Evolutionary conservation across 768 basidiomycete genomes (phyloP).

Genomic region (Grammothele lineata): DNA sequence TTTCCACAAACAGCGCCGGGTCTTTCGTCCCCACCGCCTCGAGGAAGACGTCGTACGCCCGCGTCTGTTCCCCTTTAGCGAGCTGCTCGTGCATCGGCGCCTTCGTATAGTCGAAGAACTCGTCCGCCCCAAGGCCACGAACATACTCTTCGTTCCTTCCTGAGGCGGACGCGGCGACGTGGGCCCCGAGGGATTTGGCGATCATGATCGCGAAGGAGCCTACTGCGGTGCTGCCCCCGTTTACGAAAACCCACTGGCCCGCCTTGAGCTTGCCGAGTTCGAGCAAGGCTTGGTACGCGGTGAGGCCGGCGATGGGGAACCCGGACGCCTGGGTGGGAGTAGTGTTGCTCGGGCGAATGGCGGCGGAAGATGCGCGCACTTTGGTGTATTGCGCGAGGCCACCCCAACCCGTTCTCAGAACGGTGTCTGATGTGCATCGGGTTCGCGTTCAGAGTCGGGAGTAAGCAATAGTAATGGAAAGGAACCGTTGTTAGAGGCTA

Average conservation of each 20-base stretch:
- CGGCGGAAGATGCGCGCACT: constrained; percentile 39
- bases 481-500: constrained; percentile 25
- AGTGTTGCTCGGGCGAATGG: constrained; percentile 44
- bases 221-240: constrained; percentile 66
- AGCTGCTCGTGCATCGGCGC: constrained; percentile 46
- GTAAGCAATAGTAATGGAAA: no score
- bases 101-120: constrained; percentile 64
- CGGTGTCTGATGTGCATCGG: no score
- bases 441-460: no score
- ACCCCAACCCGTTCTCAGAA: constrained; percentile 52
- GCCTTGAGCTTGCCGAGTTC: constrained; percentile 44
- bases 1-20: constrained; percentile 44
- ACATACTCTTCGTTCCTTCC: constrained; percentile 56
- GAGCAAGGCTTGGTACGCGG: constrained; percentile 55
- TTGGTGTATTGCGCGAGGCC: constrained; percentile 53
- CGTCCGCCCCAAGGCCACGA: constrained; percentile 58
- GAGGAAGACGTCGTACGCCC: constrained; percentile 56
- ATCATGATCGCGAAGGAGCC: constrained; percentile 71
- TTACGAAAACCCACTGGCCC: constrained; percentile 60
- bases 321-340: constrained; percentile 57
- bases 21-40: constrained; percentile 54
- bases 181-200: constrained; percentile 59
- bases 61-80: constrained; percentile 42
- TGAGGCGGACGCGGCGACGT: constrained; percentile 57
- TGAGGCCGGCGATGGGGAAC: constrained; percentile 51